Conservation (phyloP, 1,139 yeast genomes). For the Kodamaea sp. region DNA sequence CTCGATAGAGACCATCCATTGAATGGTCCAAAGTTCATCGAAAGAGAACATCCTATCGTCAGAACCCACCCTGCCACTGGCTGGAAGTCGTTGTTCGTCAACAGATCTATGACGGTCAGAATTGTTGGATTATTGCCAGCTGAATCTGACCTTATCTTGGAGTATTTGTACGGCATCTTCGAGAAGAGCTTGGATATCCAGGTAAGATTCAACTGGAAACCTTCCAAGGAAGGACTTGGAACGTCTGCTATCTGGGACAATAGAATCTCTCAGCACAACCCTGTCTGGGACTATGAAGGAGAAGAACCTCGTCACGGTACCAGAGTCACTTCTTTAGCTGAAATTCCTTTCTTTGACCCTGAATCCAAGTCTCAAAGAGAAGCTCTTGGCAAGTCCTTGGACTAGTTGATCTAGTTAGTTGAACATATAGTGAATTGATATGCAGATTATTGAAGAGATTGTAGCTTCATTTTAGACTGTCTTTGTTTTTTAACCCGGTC, state of each 20-base stretch:
- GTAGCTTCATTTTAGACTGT: no score
- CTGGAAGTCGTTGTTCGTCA: constrained; percentile 41
- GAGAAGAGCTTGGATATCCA: constrained; percentile 47
- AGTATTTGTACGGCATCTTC: constrained; percentile 32
- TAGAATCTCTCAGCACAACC: constrained; percentile 50
- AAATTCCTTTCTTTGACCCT: constrained; percentile 51
- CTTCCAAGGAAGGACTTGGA: constrained; percentile 46
- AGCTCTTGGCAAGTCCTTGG: constrained; percentile 42
- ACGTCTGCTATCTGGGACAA: constrained; percentile 61
- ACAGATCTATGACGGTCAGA: constrained; percentile 37
- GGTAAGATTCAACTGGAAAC: constrained; percentile 55
- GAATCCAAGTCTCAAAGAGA: constrained; percentile 54
- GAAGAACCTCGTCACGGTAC: constrained; percentile 54
- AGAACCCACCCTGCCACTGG: constrained; percentile 48
- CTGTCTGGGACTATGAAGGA: constrained; percentile 40
- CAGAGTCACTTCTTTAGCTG: constrained; percentile 58
- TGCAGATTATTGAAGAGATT: no score
- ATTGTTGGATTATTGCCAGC: constrained; percentile 39
- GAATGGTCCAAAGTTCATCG: constrained; percentile 33
- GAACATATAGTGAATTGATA: no score
- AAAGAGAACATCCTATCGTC: constrained; percentile 41
- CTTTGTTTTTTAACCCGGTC: no score
- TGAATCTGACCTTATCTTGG: constrained; percentile 34
- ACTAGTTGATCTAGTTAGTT: no score
- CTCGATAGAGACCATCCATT: constrained; percentile 24